These are phyloP conservation scores for Backusella macrospora DNA, from an alignment of 192 early-diverging fungal genomes.

Conservation along the genomic window DNA sequence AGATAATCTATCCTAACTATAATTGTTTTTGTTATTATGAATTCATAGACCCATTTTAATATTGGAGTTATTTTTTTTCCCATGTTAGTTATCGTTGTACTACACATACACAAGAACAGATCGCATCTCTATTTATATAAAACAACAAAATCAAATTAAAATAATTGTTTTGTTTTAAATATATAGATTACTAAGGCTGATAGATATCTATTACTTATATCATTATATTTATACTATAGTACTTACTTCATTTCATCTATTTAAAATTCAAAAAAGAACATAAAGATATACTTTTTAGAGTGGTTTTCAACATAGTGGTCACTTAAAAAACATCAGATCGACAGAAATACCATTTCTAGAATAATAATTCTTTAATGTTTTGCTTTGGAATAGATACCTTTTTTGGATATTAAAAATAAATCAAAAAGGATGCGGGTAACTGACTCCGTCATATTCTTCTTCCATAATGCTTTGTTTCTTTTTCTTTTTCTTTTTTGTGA, in stretches of 20 bases:
- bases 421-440: neutral
- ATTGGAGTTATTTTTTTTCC: constrained; percentile 1
- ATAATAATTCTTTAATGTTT: neutral
- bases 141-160: neutral
- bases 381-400: neutral
- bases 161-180: neutral
- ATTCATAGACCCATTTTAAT: neutral
- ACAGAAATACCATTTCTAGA: neutral
- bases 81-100: neutral
- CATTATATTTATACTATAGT: neutral
- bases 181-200: neutral
- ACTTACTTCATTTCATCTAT: neutral
- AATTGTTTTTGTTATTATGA: neutral
- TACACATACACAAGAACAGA: neutral
- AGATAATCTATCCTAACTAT: constrained; percentile 5
- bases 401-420: constrained; percentile 6
- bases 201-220: neutral
- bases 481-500: neutral
- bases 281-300: neutral
- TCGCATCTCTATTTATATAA: neutral
- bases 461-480: neutral
- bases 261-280: neutral
- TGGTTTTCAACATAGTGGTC: neutral
- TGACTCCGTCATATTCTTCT: neutral
- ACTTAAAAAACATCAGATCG: neutral